Percentiles rank a stretch among this genome's conserved stretches.
phyloP scores from a whole-genome alignment of 768 basidiomycete species.

The Postia placenta region DNA sequence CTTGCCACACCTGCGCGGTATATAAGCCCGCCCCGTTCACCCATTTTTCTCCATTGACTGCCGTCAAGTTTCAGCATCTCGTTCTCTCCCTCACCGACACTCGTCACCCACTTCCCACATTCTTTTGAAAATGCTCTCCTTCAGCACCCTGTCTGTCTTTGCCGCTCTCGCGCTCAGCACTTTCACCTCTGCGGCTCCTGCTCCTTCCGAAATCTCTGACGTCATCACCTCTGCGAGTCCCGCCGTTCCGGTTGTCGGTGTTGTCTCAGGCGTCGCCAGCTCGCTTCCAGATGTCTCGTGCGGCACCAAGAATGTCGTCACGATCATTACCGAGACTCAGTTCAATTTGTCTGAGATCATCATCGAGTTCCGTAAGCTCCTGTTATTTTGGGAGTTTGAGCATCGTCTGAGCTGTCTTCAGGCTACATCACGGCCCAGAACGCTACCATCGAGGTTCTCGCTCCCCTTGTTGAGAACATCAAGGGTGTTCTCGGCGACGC shows the following conservation, averaged over 20 bases:
- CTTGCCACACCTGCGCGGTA: no score
- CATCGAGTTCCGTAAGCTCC: constrained; percentile 25
- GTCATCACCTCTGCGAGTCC: neutral
- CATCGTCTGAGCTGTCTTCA: constrained; percentile 6
- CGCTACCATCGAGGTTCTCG: constrained; percentile 18
- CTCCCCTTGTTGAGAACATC: constrained; percentile 19
- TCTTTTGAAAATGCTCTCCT: constrained; percentile 29
- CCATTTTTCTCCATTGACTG: constrained; percentile 17
- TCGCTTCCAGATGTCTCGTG: no score
- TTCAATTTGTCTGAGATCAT: constrained; percentile 11
- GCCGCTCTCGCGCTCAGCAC: constrained; percentile 20
- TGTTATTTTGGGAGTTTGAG: neutral
- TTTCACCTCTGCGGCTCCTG: constrained; percentile 14
- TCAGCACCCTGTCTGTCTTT: constrained; percentile 23
- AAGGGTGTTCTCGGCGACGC: constrained; percentile 19
- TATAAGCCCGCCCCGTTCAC: constrained; percentile 10
- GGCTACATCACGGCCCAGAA: constrained; percentile 21
- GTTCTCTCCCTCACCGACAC: constrained; percentile 4
- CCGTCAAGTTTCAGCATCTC: constrained; percentile 5
- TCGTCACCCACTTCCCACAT: constrained; percentile 7
- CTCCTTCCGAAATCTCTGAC: neutral
- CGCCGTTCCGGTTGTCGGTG: constrained; percentile 1
- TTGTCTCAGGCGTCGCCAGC: constrained; percentile 13
- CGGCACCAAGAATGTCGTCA: constrained; percentile 17
- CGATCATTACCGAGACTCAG: constrained; percentile 20